A percentile compares a stretch with the other conserved stretches of the same genome.
Evolutionary conservation across 805 yeast genomes (phyloP).

Genomic region (Barnettozyma salicaria): DNA sequence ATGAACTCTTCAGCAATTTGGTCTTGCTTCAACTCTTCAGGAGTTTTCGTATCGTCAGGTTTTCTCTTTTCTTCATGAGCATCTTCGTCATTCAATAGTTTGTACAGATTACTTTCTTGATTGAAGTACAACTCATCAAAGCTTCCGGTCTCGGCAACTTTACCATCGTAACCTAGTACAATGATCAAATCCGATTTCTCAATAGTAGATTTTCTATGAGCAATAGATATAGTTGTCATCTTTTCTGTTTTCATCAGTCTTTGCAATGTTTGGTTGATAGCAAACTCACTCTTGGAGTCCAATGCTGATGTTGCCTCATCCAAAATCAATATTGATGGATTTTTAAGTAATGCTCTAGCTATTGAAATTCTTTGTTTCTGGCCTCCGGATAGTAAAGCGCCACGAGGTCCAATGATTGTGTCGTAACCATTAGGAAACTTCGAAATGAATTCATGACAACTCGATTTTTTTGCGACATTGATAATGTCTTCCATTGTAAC

Average conservation of each 20-base stretch:
- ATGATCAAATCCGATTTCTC: constrained; percentile 78
- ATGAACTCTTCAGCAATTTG: constrained; percentile 20
- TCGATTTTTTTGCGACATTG: constrained; percentile 44
- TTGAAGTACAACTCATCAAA: constrained; percentile 53
- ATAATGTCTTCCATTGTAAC: constrained; percentile 48
- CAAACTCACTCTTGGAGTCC: constrained; percentile 65
- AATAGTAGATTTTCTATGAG: constrained; percentile 89
- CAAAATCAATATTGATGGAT: constrained; percentile 63
- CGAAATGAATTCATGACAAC: constrained; percentile 53
- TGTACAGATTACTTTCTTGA: constrained; percentile 33
- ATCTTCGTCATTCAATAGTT: constrained; percentile 33
- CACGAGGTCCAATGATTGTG: constrained; percentile 65
- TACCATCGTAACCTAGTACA: constrained; percentile 77
- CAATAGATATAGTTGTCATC: constrained; percentile 81
- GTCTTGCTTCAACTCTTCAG: constrained; percentile 7
- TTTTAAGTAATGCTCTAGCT: constrained; percentile 74
- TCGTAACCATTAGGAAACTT: constrained; percentile 60
- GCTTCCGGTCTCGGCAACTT: constrained; percentile 69
- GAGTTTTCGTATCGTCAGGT: constrained; percentile 8
- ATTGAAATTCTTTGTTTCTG: constrained; percentile 84
- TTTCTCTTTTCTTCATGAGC: constrained; percentile 10
- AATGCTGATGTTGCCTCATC: constrained; percentile 92
- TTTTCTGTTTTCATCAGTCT: constrained; percentile 51
- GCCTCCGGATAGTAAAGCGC: constrained; percentile 76
- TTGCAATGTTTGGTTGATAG: constrained; percentile 76